A percentile compares a stretch with the other conserved stretches of the same genome.
Evolutionary conservation across 345 rosid species (phyloP).

Genomic region (Eucalyptus sp.): DNA sequence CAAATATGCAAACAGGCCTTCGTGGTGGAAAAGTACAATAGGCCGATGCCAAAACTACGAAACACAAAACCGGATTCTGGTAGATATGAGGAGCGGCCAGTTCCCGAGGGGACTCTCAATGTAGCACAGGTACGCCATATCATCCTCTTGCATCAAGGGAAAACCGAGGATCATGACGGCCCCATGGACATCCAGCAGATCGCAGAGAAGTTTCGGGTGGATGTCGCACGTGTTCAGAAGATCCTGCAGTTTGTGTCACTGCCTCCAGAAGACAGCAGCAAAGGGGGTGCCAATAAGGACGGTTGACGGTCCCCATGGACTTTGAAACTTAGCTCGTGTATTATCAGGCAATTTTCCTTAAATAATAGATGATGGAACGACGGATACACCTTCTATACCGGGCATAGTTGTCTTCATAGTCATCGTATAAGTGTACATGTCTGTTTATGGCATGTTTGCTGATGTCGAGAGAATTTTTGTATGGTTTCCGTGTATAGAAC

Average conservation of each 20-base stretch:
- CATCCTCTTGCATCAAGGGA: conserved; percentile 71
- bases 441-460: not conserved
- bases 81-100: conserved; percentile 49
- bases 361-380: not conserved
- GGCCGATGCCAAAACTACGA: conserved; percentile 82
- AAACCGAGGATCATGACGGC: conserved; percentile 55
- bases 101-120: conserved; percentile 59
- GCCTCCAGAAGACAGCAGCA: conserved; percentile 44
- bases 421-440: not conserved
- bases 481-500: not conserved
- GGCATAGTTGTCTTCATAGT: not conserved
- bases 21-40: conserved; percentile 46
- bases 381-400: not conserved
- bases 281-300: not conserved
- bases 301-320: not conserved
- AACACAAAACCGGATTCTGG: conserved; percentile 48
- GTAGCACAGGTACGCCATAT: conserved; percentile 69
- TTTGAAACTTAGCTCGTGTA: not conserved
- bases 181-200: conserved; percentile 56
- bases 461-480: not conserved
- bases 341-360: not conserved
- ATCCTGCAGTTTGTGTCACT: conserved; percentile 51
- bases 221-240: conserved; percentile 43
- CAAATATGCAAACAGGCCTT: conserved; percentile 34
- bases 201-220: conserved; percentile 54